phyloP scores from a whole-genome alignment of 371 early-diverging fungal genomes.

The Syncephalis fuscata region DNA sequence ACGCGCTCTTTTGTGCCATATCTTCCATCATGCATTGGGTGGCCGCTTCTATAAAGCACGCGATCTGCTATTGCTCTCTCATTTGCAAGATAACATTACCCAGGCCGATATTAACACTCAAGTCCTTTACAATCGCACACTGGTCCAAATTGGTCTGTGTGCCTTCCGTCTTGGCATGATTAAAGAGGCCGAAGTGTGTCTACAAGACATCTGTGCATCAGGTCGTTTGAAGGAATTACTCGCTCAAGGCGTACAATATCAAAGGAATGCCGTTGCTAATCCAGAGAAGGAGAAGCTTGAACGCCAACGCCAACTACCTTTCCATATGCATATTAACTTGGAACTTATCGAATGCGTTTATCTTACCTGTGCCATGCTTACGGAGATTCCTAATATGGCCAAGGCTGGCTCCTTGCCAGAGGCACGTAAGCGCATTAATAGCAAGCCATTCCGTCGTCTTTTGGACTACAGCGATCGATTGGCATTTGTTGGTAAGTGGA shows the following conservation, averaged over 20 bases:
- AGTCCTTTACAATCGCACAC: conserved; percentile 88
- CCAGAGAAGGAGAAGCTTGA: conserved; percentile 83
- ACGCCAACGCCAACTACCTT: conserved; percentile 87
- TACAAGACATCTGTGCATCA: conserved; percentile 78
- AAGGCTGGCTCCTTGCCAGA: conserved; percentile 60
- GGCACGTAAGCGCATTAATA: conserved; percentile 63
- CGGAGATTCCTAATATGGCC: conserved; percentile 94
- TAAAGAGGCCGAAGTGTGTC: conserved; percentile 66
- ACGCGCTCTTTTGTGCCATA: conserved; percentile 92
- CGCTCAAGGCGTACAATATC: conserved; percentile 78
- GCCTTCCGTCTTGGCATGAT: conserved; percentile 92
- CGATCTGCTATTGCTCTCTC: conserved; percentile 94
- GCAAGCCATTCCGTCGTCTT: conserved; percentile 84
- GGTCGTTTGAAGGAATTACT: conserved; percentile 86
- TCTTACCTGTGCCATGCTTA: conserved; percentile 85
- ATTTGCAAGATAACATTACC: conserved; percentile 84
- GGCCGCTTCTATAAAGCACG: conserved; percentile 84
- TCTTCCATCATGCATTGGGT: conserved; percentile 91
- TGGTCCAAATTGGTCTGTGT: conserved; percentile 90
- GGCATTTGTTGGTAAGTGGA: conserved; percentile 57
- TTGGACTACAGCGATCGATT: conserved; percentile 90
- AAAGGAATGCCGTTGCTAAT: conserved; percentile 47
- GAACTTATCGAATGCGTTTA: conserved; percentile 95
- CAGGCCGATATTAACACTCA: conserved; percentile 87
- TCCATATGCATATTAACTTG: conserved; percentile 98